A percentile compares a stretch with the other conserved stretches of the same genome.
Evolutionary conservation across 2,329 filamentous ascomycete species (phyloP).

Genomic region (Pseudodiploospora longispora): DNA sequence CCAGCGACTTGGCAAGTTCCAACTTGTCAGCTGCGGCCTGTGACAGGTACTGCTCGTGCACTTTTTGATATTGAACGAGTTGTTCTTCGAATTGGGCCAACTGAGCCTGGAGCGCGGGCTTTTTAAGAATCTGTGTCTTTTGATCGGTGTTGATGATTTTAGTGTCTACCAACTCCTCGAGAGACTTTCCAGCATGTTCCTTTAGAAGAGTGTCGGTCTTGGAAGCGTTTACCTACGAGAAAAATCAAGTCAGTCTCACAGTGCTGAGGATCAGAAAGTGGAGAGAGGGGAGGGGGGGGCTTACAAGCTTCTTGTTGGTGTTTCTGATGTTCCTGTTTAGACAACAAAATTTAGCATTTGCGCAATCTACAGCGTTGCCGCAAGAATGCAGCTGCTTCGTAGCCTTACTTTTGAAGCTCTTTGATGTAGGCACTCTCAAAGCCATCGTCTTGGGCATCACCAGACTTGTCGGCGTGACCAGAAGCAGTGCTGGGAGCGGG

Average conservation of each 20-base stretch:
- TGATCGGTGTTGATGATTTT: constrained; percentile 77
- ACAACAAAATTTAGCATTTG: not conserved
- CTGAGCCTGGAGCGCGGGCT: constrained; percentile 61
- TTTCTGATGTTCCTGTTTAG: constrained; percentile 72
- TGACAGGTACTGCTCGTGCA: constrained; percentile 62
- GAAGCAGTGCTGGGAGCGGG: constrained; percentile 42
- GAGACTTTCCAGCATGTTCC: constrained; percentile 60
- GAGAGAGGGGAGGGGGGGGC: constrained; percentile 25
- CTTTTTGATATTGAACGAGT: constrained; percentile 64
- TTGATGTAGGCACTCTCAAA: constrained; percentile 73
- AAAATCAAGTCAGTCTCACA: constrained; percentile 1
- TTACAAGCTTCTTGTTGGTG: constrained; percentile 87
- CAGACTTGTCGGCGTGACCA: constrained; percentile 40
- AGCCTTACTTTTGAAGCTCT: constrained; percentile 78
- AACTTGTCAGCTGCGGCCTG: constrained; percentile 50
- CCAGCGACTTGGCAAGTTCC: constrained; percentile 51
- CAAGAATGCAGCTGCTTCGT: not conserved
- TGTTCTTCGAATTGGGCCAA: constrained; percentile 66
- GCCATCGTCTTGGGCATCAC: constrained; percentile 49
- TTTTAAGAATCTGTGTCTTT: constrained; percentile 69
- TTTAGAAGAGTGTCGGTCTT: constrained; percentile 64
- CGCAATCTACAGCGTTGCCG: not conserved
- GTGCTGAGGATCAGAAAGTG: not conserved
- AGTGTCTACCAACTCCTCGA: constrained; percentile 63
- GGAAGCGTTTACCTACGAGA: constrained; percentile 53